Percentiles rank a stretch among this genome's conserved stretches.
phyloP scores from a whole-genome alignment of 208 protist species.

The Trypanosoma brucei region DNA sequence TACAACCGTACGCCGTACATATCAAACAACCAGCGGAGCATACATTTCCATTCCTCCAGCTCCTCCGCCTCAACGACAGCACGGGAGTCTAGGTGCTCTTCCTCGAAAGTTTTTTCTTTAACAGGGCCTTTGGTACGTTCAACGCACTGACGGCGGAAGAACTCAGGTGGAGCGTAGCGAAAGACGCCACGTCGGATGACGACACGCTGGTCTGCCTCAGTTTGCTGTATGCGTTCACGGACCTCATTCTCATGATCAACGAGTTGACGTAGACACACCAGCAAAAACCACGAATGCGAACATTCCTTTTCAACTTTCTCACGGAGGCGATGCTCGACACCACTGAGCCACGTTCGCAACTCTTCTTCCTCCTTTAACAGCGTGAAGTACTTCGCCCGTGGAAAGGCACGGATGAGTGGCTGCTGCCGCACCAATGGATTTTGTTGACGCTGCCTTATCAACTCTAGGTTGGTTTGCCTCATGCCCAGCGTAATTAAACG shows the following conservation, averaged over 20 bases:
- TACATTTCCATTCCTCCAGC: constrained; percentile 24
- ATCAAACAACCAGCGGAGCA: constrained; percentile 56
- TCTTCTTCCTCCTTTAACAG: constrained; percentile 62
- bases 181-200: constrained; percentile 43
- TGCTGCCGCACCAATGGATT: constrained; percentile 25
- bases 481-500: not conserved
- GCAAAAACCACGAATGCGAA: constrained; percentile 38
- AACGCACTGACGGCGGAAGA: constrained; percentile 48
- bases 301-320: constrained; percentile 46
- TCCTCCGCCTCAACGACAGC: constrained; percentile 30
- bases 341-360: constrained; percentile 58
- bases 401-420: constrained; percentile 34
- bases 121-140: constrained; percentile 31
- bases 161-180: constrained; percentile 48
- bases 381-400: constrained; percentile 34
- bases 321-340: constrained; percentile 51
- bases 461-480: not conserved
- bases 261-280: constrained; percentile 36
- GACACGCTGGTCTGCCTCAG: constrained; percentile 46
- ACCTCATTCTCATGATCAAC: constrained; percentile 25
- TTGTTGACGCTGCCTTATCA: constrained; percentile 7
- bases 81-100: constrained; percentile 33
- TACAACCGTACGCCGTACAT: constrained; percentile 58
- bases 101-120: constrained; percentile 24
- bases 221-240: constrained; percentile 39